A percentile compares a stretch with the other conserved stretches of the same genome.
phyloP scores from a whole-genome alignment of 2,329 filamentous ascomycete species.

The Cercospora zeina region DNA sequence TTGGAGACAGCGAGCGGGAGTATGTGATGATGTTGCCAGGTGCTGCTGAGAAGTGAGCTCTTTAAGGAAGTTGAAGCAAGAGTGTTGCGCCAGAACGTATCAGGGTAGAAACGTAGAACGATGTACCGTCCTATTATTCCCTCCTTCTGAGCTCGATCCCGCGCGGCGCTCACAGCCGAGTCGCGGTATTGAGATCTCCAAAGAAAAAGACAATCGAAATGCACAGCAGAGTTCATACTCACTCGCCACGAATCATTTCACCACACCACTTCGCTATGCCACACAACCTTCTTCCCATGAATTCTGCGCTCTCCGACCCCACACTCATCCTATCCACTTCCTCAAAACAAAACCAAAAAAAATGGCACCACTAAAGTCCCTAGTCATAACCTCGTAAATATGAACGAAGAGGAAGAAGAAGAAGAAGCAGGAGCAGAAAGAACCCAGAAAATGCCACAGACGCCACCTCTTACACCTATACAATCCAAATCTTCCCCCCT shows the following conservation, averaged over 20 bases:
- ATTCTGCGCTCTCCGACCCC: background rate
- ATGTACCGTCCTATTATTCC: too few species aligned
- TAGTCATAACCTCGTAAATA: background rate
- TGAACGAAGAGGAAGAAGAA: background rate
- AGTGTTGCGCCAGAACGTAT: background rate
- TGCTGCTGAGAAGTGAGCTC: constrained; percentile 19
- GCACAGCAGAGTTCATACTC: too few species aligned
- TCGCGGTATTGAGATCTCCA: too few species aligned
- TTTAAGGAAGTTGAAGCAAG: background rate
- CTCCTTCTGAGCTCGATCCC: too few species aligned
- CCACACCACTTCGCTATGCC: too few species aligned
- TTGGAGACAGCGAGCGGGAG: constrained; percentile 85
- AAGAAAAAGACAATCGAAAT: too few species aligned
- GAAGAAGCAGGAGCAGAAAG: too few species aligned
- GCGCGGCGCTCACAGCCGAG: too few species aligned
- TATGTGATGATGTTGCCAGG: constrained; percentile 86
- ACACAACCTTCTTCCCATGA: too few species aligned
- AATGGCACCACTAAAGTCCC: background rate
- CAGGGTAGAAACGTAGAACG: too few species aligned
- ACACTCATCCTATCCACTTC: background rate
- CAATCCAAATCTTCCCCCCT: background rate
- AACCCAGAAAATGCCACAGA: background rate
- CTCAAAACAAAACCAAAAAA: background rate
- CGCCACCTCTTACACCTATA: background rate
- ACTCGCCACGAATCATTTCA: too few species aligned